A percentile compares a stretch with the other conserved stretches of the same genome.
These are phyloP conservation scores for Apiospora hydei DNA, from an alignment of 2,329 filamentous ascomycete genomes.

Conservation along the genomic window DNA sequence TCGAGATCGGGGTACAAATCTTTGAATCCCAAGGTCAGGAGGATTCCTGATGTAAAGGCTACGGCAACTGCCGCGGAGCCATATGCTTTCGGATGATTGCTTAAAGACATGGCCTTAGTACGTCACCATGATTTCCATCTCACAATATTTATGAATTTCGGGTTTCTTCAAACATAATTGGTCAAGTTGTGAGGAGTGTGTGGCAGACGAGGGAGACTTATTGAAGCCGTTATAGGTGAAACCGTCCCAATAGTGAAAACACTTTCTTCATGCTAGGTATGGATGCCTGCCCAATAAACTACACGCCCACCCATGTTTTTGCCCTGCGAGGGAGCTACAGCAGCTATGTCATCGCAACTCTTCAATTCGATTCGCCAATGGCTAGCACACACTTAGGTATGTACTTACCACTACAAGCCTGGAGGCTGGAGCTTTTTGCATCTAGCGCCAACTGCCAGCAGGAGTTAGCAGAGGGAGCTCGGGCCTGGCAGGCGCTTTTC, in stretches of 20 bases:
- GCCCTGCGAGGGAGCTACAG: not conserved
- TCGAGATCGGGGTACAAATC: slow-evolving; percentile 81
- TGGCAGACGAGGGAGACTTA: not conserved
- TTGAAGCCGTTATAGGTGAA: not conserved
- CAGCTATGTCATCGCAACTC: slow-evolving; percentile 4
- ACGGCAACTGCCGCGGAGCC: slow-evolving; percentile 70
- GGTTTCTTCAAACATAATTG: not conserved
- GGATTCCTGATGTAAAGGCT: slow-evolving; percentile 79
- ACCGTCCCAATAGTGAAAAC: not conserved
- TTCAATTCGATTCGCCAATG: slow-evolving; percentile 4
- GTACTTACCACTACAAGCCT: not conserved
- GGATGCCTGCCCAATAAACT: not conserved
- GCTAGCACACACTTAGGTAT: not conserved
- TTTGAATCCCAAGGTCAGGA: slow-evolving; percentile 79
- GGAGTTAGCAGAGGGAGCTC: slow-evolving; percentile 13
- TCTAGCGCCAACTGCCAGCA: slow-evolving; percentile 16
- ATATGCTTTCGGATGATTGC: slow-evolving; percentile 67
- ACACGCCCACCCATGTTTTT: not conserved
- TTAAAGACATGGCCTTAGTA: slow-evolving; percentile 59
- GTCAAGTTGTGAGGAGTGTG: not conserved
- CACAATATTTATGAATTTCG: not conserved
- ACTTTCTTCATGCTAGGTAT: slow-evolving; percentile 15
- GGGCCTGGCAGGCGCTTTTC: slow-evolving; percentile 2
- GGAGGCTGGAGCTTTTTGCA: not conserved
- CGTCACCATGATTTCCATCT: slow-evolving; percentile 1